Conservation (phyloP, 176 grass and related monocot genomes). For the Carex parvula region DNA sequence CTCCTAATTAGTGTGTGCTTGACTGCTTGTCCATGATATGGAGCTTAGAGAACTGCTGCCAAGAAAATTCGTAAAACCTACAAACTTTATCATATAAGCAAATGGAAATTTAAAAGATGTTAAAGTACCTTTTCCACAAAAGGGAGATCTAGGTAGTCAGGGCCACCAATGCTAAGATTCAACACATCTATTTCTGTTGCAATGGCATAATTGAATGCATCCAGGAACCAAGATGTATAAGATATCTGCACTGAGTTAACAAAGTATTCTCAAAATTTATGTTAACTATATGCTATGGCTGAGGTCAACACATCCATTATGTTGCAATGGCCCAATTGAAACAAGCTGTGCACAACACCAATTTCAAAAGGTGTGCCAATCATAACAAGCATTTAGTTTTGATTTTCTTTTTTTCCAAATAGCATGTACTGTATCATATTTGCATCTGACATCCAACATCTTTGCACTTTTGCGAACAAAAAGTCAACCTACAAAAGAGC, state of each 20-base stretch:
- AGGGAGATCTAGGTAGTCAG: slow-evolving; percentile 95
- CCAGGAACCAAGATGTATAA: slow-evolving; percentile 98
- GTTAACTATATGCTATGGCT: not conserved
- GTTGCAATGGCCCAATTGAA: not conserved
- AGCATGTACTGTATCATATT: not conserved
- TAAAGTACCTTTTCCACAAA: slow-evolving; percentile 89
- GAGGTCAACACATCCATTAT: not conserved
- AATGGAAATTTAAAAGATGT: slow-evolving; percentile 19
- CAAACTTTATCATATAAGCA: slow-evolving; percentile 9
- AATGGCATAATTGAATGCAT: slow-evolving; percentile 99
- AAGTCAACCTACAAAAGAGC: not conserved
- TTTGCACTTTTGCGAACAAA: not conserved
- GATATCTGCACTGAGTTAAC: slow-evolving; percentile 98
- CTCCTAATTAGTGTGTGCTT: not conserved
- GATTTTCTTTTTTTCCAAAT: not conserved
- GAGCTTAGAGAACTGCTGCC: too few relatives aligned
- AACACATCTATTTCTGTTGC: slow-evolving; percentile 93
- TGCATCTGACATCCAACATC: not conserved
- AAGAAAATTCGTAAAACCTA: not conserved
- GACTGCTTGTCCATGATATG: not conserved
- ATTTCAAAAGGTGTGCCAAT: not conserved
- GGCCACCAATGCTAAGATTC: slow-evolving; percentile 95
- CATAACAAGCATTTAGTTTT: not conserved
- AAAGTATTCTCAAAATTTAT: slow-evolving; percentile 68
- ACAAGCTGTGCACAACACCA: not conserved